Evolutionary conservation across 2,329 filamentous ascomycete species (phyloP), one percentile per base, ranked within the genome.

Genomic region (Aspergillus versicolor): DNA sequence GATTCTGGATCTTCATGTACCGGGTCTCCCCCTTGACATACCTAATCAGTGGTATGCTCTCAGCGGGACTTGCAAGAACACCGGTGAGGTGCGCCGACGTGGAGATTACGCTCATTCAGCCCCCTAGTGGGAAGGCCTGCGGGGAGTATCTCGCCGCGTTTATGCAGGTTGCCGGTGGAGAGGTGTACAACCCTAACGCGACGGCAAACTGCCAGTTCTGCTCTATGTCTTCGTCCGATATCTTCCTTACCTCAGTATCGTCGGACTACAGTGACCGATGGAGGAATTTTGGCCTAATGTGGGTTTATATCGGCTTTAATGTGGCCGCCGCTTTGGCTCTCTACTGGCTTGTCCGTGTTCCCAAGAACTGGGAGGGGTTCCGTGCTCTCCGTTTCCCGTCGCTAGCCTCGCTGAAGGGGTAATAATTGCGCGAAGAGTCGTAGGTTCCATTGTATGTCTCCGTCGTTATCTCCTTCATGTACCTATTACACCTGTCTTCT

Each of bases 1-100:
- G 84, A 1, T 91, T 92, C 78, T 92, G 89, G 89, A 84, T 85
- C 63, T 91, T 90, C 76, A 90, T 91, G 88, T 89, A 90, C 73
- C 81, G 84, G 38, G 78, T 86, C 34, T 85, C 82, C 0, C 87
- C 87, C 0, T 87, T 90, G 60, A 89, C 85, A 0, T 90, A 90
- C 51, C 75, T 79, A 9, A 76, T 80, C 19, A 75, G 76, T 7
- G 73, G 73, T 15, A 73, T 80, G 62, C 58, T 75, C 8, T 72
- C 75, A 0, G 75, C 73, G 2, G 76, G 73, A 37, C 65, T 75
- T 5, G 65, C 70, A 1, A 68, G 70, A 40, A 62, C 68, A 1
- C 40, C 57, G 0, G 69, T 70, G 15, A 34, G 54, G 37, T 77
- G 75, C 54, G 67, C 67, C 11, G 15, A 42, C 0, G 59, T 70